Evolutionary conservation across 805 yeast species (phyloP).

Genomic region (Huiozyma naganishii): DNA sequence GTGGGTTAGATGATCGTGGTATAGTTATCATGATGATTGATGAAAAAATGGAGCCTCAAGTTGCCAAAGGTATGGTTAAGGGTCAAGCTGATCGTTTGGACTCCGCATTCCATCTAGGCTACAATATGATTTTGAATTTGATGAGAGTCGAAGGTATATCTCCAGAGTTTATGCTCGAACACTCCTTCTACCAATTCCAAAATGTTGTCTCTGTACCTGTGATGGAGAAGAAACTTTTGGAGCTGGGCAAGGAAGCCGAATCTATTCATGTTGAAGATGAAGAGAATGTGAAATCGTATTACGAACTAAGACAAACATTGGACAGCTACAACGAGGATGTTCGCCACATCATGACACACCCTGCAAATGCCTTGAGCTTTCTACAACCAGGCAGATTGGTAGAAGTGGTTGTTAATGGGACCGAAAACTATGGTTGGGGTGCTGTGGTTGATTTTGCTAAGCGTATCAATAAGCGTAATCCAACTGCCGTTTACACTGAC

Average conservation of each 20-base stretch:
- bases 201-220: constrained; percentile 83
- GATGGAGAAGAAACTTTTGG: constrained; percentile 57
- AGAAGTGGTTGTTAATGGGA: constrained; percentile 44
- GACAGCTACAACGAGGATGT: constrained; percentile 63
- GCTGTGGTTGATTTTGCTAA: constrained; percentile 70
- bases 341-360: constrained; percentile 78
- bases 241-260: constrained; percentile 39
- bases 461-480: constrained; percentile 52
- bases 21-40: constrained; percentile 99
- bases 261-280: constrained; percentile 61
- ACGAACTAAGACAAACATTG: constrained; percentile 67
- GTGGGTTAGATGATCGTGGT: constrained; percentile 98
- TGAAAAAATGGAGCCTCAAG: constrained; percentile 98
- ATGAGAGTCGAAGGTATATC: constrained; percentile 97
- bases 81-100: constrained; percentile 97
- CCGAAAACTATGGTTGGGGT: constrained; percentile 90
- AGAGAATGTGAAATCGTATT: constrained; percentile 63
- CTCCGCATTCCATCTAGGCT: constrained; percentile 95
- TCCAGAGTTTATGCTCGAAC: constrained; percentile 92
- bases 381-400: constrained; percentile 83
- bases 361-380: constrained; percentile 73
- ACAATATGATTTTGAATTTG: constrained; percentile 91
- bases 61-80: constrained; percentile 98
- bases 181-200: constrained; percentile 92
- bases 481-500: constrained; percentile 51